Base-by-base conservation (phyloP, 2,329 filamentous ascomycete genomes). In the Penicillium sp. region DNA sequence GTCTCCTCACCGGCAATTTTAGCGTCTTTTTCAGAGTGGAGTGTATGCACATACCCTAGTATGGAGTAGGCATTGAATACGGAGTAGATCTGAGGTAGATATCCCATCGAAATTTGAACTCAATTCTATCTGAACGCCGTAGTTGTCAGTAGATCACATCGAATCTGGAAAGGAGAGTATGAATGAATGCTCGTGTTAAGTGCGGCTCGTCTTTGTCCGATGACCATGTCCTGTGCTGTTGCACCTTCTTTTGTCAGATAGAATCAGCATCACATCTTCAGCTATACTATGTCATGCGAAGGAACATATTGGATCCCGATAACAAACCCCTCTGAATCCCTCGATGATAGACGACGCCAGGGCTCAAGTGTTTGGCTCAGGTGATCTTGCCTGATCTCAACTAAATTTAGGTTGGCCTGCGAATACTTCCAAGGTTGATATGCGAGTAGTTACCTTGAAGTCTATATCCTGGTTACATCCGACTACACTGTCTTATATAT, bases 351-450 rank as follows among this genome's bases (percentile, higher is more conserved):
- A 16, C 7, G n/a, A 21, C 5, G 21, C 34, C 18, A 9, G 32
- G 34, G 46, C 46, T 34, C 34, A 38, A 40, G 21, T 49, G 27
- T n/a, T 24, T 39, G 24, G 16, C 9, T 9, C 46, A 50, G 22
- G 32, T 40, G 27, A 41, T 14, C 22, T 53, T 45, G 14, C 27
- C 38, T 5, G 49, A 40, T 50, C 22, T 49, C 18, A 34, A 6
- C 51, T 53, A 50, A 34, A 34, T 50, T 45, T 53, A 44, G 50
- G 24, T 18, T 49, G 45, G 18, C 22, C 34, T 36, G 34, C 14
- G n/a, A 36, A 39, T 53, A 38, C n/a, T 21, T 18, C 18, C 18
- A 18, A 18, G 18, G 18, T 18, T n/a, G 29, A n/a, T n/a, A 36
- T 49, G 32, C 27, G 36, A 21, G n/a, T 27, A 1, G 38, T 53